Percentiles rank a stretch among this genome's conserved stretches.
Evolutionary conservation across 2,329 filamentous ascomycete genomes (phyloP).

Genomic region (Thermoascus crustaceus): DNA sequence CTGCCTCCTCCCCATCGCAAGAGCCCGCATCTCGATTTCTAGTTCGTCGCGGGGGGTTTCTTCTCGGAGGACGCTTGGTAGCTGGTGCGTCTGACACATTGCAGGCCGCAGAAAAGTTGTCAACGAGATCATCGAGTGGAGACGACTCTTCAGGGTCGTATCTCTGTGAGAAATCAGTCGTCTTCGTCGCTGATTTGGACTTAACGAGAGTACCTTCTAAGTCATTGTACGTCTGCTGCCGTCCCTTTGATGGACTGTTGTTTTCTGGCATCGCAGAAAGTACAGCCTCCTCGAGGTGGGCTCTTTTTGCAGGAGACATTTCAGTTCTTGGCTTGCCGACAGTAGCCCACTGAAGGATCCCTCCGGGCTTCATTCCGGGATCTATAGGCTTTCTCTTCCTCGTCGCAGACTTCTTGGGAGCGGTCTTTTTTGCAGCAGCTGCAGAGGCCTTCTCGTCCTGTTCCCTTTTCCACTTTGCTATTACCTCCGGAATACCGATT

Average conservation of each 20-base stretch:
- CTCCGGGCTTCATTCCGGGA: slow-evolving; percentile 32
- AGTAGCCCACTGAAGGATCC: slow-evolving; percentile 34
- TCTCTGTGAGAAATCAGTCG: neutral
- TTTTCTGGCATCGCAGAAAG: slow-evolving; percentile 14
- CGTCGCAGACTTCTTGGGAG: slow-evolving; percentile 19
- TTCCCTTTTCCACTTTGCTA: slow-evolving; percentile 55
- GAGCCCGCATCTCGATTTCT: neutral
- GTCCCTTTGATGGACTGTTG: slow-evolving; percentile 9
- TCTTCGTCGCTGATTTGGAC: neutral
- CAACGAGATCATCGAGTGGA: slow-evolving; percentile 5
- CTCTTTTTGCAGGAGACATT: slow-evolving; percentile 20
- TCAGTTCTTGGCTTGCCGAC: slow-evolving; percentile 28
- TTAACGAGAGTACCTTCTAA: slow-evolving; percentile 2
- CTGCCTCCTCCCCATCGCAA: no score
- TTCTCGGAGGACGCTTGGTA: neutral
- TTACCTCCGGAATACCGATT: slow-evolving; percentile 56
- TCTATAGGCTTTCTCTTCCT: slow-evolving; percentile 33
- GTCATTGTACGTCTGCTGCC: slow-evolving; percentile 7
- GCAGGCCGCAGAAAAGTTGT: slow-evolving; percentile 5
- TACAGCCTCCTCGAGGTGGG: slow-evolving; percentile 23
- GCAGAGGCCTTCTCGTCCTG: slow-evolving; percentile 21
- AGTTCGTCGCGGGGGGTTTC: no score
- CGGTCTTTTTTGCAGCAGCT: slow-evolving; percentile 16
- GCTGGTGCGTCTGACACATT: slow-evolving; percentile 1
- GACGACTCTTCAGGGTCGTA: neutral